phyloP scores from a whole-genome alignment of 345 rosid species.

The Jatropha curcas region DNA sequence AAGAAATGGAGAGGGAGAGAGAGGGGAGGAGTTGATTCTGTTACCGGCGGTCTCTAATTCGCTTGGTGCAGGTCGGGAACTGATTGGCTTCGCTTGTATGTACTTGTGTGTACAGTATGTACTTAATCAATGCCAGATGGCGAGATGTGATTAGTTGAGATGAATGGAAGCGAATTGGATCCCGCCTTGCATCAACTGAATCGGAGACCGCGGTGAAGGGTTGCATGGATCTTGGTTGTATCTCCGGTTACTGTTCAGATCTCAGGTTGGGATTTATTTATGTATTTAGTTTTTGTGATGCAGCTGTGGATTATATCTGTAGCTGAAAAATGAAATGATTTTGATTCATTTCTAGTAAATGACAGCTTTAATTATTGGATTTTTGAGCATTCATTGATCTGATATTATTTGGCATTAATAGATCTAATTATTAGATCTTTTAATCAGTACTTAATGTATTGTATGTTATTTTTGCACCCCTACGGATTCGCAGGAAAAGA shows the following conservation, averaged over 20 bases:
- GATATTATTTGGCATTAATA: neutral
- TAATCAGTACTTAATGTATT: neutral
- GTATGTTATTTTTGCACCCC: no score
- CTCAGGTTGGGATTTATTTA: slow-evolving; percentile 4
- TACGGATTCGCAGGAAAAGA: neutral
- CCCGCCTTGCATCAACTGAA: slow-evolving; percentile 99
- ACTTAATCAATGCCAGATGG: slow-evolving; percentile 22
- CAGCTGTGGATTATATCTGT: neutral
- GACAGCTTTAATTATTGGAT: neutral
- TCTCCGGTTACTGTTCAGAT: slow-evolving; percentile 2
- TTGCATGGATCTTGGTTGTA: slow-evolving; percentile 6
- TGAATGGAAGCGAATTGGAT: slow-evolving; percentile 42
- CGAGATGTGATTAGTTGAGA: slow-evolving; percentile 2
- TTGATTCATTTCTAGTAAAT: neutral
- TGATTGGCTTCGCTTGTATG: slow-evolving; percentile 18
- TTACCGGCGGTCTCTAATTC: slow-evolving; percentile 85
- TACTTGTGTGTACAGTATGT: no score
- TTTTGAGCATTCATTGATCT: neutral
- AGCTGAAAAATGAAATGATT: neutral
- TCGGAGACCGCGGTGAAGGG: slow-evolving; percentile 81
- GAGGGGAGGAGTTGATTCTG: slow-evolving; percentile 15
- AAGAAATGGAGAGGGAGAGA: neutral
- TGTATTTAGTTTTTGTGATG: neutral
- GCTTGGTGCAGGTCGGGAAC: slow-evolving; percentile 99
- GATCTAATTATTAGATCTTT: slow-evolving; percentile 7